Percentiles rank a stretch among this genome's conserved stretches.
phyloP scores from a whole-genome alignment of 208 protist genomes.

The Crithidia sp. region DNA sequence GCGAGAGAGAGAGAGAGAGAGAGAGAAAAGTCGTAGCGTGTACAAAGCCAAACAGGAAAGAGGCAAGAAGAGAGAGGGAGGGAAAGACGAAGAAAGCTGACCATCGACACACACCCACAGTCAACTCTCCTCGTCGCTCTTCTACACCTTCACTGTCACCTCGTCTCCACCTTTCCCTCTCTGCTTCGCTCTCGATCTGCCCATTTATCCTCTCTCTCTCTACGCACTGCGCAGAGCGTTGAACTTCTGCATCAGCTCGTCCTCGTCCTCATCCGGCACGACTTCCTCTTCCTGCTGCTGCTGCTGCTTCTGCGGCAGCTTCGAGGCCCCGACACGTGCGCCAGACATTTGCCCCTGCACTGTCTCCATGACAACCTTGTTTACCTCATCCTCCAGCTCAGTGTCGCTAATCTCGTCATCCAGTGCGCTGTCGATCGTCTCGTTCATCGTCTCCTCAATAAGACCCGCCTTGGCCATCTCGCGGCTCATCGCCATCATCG shows the following conservation, averaged over 20 bases:
- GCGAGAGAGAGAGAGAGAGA: not conserved
- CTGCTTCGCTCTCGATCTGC: not conserved
- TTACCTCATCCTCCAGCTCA: constrained; percentile 90
- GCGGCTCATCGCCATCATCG: constrained; percentile 81
- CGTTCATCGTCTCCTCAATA: constrained; percentile 92
- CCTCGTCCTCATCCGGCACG: constrained; percentile 41
- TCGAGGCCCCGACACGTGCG: constrained; percentile 52
- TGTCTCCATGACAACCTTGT: constrained; percentile 88
- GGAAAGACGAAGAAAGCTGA: not conserved
- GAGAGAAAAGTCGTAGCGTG: not conserved
- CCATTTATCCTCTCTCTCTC: not conserved
- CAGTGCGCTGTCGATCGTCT: constrained; percentile 83
- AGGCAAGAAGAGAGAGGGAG: not conserved
- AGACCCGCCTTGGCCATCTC: constrained; percentile 92
- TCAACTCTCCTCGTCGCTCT: no score
- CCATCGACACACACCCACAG: not conserved
- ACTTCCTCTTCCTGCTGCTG: constrained; percentile 46
- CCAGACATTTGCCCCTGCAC: constrained; percentile 73
- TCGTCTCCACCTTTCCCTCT: no score
- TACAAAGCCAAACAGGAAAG: not conserved
- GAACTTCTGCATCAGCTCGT: constrained; percentile 61
- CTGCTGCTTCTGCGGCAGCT: constrained; percentile 55
- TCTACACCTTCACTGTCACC: no score
- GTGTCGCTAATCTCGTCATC: constrained; percentile 87
- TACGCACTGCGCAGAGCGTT: constrained; percentile 58